Base-by-base conservation (phyloP, 495 filamentous ascomycete genomes). In the Apiosordaria backusii region DNA sequence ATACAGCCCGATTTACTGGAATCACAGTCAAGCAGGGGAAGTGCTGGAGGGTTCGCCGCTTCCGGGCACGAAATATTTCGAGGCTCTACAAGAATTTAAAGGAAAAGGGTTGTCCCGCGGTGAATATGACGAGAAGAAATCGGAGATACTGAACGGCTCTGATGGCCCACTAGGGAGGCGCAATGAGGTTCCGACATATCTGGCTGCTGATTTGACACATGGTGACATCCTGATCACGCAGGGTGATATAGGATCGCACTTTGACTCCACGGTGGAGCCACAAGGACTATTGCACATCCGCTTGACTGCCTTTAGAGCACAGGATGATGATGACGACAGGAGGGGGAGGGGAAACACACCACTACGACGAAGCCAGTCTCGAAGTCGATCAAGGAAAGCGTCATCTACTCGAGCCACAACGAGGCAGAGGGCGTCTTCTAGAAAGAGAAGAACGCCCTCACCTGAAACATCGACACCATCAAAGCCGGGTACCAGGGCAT, bases 281-380 rank as follows among this genome's bases (percentile, higher is more conserved):
- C 59, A 61, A 9, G 59, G 59, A 27, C 26, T 19, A 18, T 45
- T 61, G n/a, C 59, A 61, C 21, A 18, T 61, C 7, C 25, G 59
- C 10, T 22, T 61, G 59, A 61, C 59, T 3, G n/a, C 26, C 0
- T 61, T 40, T 19, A 45, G 35, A 15, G 35, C 10, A 45, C 35
- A 45, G 16, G 35, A 45, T 45, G 35, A 15, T 13, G 35, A 18
- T 45, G 9, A 13, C 16, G 35, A 45, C 35, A 2, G 35, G 10
- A 45, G 35, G 16, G 35, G 35, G 10, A 45, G 35, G 10, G 35
- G 13, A 45, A 45, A 13, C 7, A 29, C 27, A 4, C 7, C 35
- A 45, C 9, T 15, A 13, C 35, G 35, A 45, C 5, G 35, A 13
- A 45, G 35, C 35, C 3, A 7, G 2, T 45, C 35, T 13, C 35